Base-by-base conservation (phyloP, 2,329 filamentous ascomycete genomes). In the Claviceps monticola region DNA sequence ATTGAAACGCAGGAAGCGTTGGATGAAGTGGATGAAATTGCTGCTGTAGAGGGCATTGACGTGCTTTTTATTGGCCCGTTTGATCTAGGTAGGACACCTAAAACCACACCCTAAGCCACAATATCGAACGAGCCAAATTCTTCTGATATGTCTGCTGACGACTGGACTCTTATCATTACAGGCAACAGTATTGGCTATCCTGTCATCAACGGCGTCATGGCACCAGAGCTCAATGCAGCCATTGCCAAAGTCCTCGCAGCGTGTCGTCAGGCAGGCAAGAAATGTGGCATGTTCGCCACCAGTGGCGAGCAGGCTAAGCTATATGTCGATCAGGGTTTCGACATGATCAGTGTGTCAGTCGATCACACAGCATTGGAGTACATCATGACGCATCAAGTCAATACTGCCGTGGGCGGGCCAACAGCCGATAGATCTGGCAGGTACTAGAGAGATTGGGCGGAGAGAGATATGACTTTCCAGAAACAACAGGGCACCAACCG, bases 1-100 rank as follows among this genome's bases (percentile, higher is more conserved):
- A 84, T 85, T 50, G 82, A 85, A 66, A 84, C 82, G 0, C 68
- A 70, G 54, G 80, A 83, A 61, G 80, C 80, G 0, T 67, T 84
- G 14, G 74, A 79, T 1, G 66, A 67, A 13, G 74, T 84, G 1
- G 79, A 83, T 37, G 76, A 75, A 47, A 84, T 85, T 62, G 79
- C 79, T 43, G 70, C 74, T 19, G 69, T 82, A 21, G 66, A 78
- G 3, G 78, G 78, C 3, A 69, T 84, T 21, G 82, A 85, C 55
- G 74, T 81, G 4, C 65, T 84, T 23, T 84, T 83, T 60, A 72
- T 84, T 46, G 82, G 82, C 0, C 81, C 82, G 1, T 84, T 83
- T 60, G 81, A 84, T 59, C 70, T 84, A 50, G 82, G 78, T 58
- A 55, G 45, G 56, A 39, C 5, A 7, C 17, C 16, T 17, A 21